Base-by-base conservation (phyloP, 768 basidiomycete species). In the Lactarius sanguifluus region DNA sequence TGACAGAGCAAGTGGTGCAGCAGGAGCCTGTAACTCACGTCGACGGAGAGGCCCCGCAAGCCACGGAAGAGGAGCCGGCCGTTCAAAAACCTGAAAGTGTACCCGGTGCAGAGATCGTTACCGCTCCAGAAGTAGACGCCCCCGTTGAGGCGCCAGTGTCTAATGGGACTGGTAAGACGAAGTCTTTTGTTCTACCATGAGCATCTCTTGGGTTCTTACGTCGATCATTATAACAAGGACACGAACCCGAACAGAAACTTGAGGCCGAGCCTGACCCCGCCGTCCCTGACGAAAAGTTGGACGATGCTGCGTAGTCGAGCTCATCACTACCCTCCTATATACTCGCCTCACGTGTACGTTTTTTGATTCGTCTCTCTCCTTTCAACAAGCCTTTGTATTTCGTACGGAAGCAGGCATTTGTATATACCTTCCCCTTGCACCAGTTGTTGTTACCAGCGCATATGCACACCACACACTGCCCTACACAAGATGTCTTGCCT, bases 331-430 rank as follows among this genome's bases (percentile, higher is more conserved):
- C 15, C 28, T 7, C 28, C 16, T 20, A 56, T 56, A 56, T 56
- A 56, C 25, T 23, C 23, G 13, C 25, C 54, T 28, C 28, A 41
- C 30, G 20, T 43, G 28, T 38, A 16, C 5, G 2, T 9, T 28
- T 52, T 8, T 62, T 57, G 38, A 58, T 23, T 36, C 5, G 38
- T 40, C 38, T 3, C 32, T 3, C 32, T 5, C 30, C 50, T 7
- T 38, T 18, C 32, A 58, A 52, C 20, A 57, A 15, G 34, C 55
- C 45, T 30, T 62, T 66, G 56, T 62, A 62, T 59, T 52, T 62
- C 32, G n/a, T 62, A 50, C 47, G 32, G 47, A 62, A 57, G 36
- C 56, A 50, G 16, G 10, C 3, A 7, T 20, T 30, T 57, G 47
- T 43, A 50, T 62, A 62, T 55, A 52, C 60, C 62, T 34, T 15